These are phyloP conservation scores for Apiospora aurea DNA, from an alignment of 2,329 filamentous ascomycete genomes.

Conservation along the genomic window DNA sequence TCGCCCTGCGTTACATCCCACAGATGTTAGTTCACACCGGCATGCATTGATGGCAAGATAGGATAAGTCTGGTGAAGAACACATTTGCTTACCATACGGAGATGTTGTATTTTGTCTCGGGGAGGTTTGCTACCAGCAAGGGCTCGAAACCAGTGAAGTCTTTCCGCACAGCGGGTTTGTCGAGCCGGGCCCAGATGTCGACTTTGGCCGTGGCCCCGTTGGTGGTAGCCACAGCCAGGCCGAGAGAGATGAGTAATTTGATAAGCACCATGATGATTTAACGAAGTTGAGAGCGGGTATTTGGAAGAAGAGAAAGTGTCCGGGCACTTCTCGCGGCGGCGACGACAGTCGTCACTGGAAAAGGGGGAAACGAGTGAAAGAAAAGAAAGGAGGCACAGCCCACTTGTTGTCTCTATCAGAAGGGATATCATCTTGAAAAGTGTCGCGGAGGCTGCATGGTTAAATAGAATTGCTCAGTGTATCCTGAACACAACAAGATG, in stretches of 20 bases:
- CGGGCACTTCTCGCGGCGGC: rapidly evolving
- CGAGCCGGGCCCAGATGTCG: background rate
- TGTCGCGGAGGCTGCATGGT: too few species aligned
- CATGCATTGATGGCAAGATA: background rate
- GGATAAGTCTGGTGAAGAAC: background rate
- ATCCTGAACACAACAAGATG: too few species aligned
- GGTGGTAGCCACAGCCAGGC: background rate
- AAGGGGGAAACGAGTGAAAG: too few species aligned
- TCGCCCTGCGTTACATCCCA: background rate
- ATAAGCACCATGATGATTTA: background rate
- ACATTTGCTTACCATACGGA: background rate
- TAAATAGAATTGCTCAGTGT: too few species aligned
- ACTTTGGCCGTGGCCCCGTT: background rate
- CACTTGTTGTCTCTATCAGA: too few species aligned
- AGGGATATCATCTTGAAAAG: too few species aligned
- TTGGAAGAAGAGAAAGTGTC: background rate
- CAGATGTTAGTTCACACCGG: background rate
- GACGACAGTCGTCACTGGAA: background rate
- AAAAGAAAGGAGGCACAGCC: too few species aligned
- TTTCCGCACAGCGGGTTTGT: background rate
- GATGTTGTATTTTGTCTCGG: background rate
- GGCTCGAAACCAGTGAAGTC: background rate
- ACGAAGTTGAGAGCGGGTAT: background rate
- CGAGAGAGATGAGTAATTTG: background rate
- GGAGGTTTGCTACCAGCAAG: background rate